Evolutionary conservation across 177 flowering plant species (phyloP), one percentile per base, ranked within the genome.

Genomic region (Vitis hybrid): DNA sequence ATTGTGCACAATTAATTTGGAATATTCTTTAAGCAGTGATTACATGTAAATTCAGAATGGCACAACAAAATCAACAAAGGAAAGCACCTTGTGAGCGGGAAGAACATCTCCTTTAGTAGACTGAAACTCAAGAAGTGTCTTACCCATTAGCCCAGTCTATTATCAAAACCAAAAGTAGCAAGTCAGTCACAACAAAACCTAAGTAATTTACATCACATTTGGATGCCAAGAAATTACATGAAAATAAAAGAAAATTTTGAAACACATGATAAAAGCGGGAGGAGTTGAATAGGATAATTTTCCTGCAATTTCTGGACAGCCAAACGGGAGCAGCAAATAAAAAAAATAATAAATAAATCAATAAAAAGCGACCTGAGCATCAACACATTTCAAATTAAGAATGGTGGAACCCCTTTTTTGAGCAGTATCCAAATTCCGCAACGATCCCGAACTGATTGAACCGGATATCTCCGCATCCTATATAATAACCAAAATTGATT

Each of bases 61-160:
- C 3, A 12, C 13, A 65, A 1, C 16, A 69, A 48, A 10, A 52
- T 20, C 13, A 61, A 19, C 59, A 60, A 22, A 1, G 10, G 22
- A 16, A 31, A 10, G 11, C 29, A 95, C 99, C 93, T 90, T 96
- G 80, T 96, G 99, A 71, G 93, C 84, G 63, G 99, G 99, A 83
- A 96, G 95, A 76, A 96, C 95, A 79, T 96, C 98, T 67, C 94
- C 99, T 84, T 96, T 96, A 52, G 79, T 96, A 19, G 97, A 93
- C 77, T 93, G 97, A 66, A 96, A 89, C 83, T 93, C 98, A 15
- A 96, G 81, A 65, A 93, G 97, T 64, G 87, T 75, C 76, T 96
- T 96, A n/a, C 99, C 99, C 97, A 96, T 88, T 7, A 93, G 71
- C 26, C 98, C 99, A 71, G 97, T 83, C 98, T 95, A 78, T 66